phyloP scores from a whole-genome alignment of 192 early-diverging fungal species.

The Coemansia sp. region DNA sequence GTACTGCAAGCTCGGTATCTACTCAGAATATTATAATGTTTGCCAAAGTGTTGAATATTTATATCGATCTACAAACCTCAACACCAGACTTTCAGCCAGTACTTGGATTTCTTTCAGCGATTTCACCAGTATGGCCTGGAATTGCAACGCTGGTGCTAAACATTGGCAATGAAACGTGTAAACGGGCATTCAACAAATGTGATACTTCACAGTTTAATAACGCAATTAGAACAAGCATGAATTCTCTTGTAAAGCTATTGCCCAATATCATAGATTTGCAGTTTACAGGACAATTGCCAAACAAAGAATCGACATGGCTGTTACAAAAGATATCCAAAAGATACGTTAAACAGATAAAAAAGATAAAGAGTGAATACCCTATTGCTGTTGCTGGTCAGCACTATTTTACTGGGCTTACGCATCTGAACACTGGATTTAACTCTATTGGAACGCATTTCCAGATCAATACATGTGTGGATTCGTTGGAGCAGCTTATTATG shows the following conservation, averaged over 20 bases:
- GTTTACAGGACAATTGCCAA: not conserved
- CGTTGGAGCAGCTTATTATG: not conserved
- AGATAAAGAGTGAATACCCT: not conserved
- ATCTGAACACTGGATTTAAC: not conserved
- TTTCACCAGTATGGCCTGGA: not conserved
- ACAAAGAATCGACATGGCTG: not conserved
- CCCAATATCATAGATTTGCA: not conserved
- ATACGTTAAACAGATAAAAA: not conserved
- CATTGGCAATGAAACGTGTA: not conserved
- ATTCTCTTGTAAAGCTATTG: not conserved
- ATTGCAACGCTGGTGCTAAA: not conserved
- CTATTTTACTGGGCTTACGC: not conserved
- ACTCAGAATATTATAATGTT: not conserved
- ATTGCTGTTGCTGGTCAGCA: not conserved
- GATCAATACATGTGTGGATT: not conserved
- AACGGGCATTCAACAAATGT: not conserved
- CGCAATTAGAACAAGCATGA: too few relatives aligned
- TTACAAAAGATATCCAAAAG: not conserved
- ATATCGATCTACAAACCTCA: not conserved
- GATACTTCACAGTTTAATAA: too few relatives aligned
- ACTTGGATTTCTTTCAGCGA: not conserved
- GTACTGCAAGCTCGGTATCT: not conserved
- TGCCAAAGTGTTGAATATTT: not conserved
- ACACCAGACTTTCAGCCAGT: not conserved
- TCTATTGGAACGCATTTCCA: not conserved